Base-by-base conservation (phyloP, 768 basidiomycete genomes). In the Russula foetens region DNA sequence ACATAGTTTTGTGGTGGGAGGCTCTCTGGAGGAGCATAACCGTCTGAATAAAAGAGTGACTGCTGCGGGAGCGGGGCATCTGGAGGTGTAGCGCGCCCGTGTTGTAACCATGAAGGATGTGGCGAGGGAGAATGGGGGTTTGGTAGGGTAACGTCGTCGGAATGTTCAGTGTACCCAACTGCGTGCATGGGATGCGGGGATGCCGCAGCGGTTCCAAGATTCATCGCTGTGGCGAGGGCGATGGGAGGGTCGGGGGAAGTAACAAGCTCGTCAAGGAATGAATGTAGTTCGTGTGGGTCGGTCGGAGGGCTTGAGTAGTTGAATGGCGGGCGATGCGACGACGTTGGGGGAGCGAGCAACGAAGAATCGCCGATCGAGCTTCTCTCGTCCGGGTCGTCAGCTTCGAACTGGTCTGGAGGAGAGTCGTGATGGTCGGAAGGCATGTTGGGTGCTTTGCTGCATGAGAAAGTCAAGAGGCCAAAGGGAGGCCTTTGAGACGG, bases 1-100 rank as follows among this genome's bases (percentile, higher is more conserved):
- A 62, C 26, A 21, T 58, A 62, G 44, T 53, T 47, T 28, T 62
- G 61, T 1, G 56, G 61, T n/a, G 61, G 61, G 14, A 62, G 51
- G 29, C 19, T 48, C 15, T 53, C 61, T 7, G n/a, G 19, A 2
- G 51, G 61, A 3, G 56, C 60, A 58, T 62, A 62, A 19, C 53
- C 55, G 14, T 33, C 56, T 15, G n/a, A 29, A 48, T 21, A 53
- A 6, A 56, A 23, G 26, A 53, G 44, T 15, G 56, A 19, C 15
- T 53, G 50, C 29, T 38, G 60, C 12, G 33, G 43, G 19, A 29
- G 50, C 1, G 28, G 48, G 4, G 11, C 49, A 15, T 33, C 52
- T 19, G 60, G 50, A 28, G 44, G 41, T 1, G 55, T 15, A 8
- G 33, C 45, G 11, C 9, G 56, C 24, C 23, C 23, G n/a, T 26